phyloP scores from a whole-genome alignment of 108 stramenopile genomes.

The Skeletonema grethae region DNA sequence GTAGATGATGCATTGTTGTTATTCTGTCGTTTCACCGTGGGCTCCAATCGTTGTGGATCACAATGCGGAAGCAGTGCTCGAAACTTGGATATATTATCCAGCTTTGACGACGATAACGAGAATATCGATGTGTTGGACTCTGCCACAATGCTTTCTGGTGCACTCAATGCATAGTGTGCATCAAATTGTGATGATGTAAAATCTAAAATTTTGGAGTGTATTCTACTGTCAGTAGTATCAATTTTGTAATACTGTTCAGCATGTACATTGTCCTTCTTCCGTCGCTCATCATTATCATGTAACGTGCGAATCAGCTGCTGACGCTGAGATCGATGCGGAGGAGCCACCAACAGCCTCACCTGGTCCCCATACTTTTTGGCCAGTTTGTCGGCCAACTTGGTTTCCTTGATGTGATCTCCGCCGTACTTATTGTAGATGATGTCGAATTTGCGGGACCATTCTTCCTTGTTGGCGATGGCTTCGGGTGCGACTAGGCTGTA shows the following conservation, averaged over 20 bases:
- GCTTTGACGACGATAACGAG: background rate
- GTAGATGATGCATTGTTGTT: background rate
- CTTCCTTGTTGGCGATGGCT: constrained; percentile 45
- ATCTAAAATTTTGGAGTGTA: constrained; percentile 56
- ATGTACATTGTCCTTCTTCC: constrained; percentile 10
- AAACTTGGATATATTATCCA: constrained; percentile 62
- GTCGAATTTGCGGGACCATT: constrained; percentile 71
- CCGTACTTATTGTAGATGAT: constrained; percentile 81
- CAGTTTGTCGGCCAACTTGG: constrained; percentile 47
- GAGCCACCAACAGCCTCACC: constrained; percentile 60
- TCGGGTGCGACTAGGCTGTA: constrained; percentile 78
- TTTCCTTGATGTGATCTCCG: constrained; percentile 71
- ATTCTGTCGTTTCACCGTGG: constrained; percentile 19
- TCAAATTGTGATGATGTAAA: constrained; percentile 67
- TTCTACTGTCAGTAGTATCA: constrained; percentile 22
- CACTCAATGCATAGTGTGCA: constrained; percentile 57
- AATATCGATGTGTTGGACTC: constrained; percentile 51
- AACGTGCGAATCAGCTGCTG: constrained; percentile 5
- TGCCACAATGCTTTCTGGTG: constrained; percentile 26
- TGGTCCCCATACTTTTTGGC: constrained; percentile 77
- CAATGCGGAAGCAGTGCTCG: constrained; percentile 42
- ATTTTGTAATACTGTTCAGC: constrained; percentile 63
- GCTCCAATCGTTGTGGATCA: constrained; percentile 55
- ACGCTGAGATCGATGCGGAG: constrained; percentile 21
- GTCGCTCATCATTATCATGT: background rate